These are phyloP conservation scores for Sporothrix globosa DNA, from an alignment of 2,329 filamentous ascomycete genomes.

Conservation along the genomic window DNA sequence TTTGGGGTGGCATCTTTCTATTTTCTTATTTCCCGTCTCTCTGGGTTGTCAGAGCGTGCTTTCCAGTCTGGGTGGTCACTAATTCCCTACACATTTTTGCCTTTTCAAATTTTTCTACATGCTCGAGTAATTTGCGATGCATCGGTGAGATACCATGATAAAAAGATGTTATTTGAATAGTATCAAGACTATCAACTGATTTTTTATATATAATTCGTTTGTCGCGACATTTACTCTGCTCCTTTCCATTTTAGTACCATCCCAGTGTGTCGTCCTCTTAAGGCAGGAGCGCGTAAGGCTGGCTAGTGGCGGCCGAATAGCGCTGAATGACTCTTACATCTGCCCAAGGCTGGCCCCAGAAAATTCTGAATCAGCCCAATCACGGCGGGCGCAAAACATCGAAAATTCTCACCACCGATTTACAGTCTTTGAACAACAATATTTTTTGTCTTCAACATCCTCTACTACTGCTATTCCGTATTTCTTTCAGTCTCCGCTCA, in stretches of 20 bases:
- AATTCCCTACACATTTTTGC: neutral
- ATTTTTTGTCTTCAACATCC: slow-evolving; percentile 5
- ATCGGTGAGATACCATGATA: slow-evolving; percentile 26
- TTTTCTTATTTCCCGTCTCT: neutral
- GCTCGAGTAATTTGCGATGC: slow-evolving; percentile 18
- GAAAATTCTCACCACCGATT: slow-evolving; percentile 1
- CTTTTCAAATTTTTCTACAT: slow-evolving; percentile 18
- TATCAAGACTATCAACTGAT: neutral
- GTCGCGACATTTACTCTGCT: neutral
- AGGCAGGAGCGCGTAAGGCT: slow-evolving; percentile 9
- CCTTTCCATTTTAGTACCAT: neutral
- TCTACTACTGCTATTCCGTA: neutral
- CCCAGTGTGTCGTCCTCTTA: neutral
- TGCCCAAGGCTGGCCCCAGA: slow-evolving; percentile 21
- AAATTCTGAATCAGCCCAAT: slow-evolving; percentile 17
- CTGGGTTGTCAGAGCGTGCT: neutral
- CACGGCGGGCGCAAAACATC: neutral
- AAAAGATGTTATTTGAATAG: neutral
- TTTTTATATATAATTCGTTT: neutral
- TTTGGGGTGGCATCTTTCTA: neutral
- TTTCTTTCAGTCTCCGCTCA: neutral
- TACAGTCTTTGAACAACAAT: neutral
- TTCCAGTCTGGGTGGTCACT: neutral
- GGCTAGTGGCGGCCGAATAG: slow-evolving; percentile 8
- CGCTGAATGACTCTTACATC: slow-evolving; percentile 14